A percentile compares a stretch with the other conserved stretches of the same genome.
Evolutionary conservation across 768 basidiomycete species (phyloP).

Genomic region (Boletellus sp.): DNA sequence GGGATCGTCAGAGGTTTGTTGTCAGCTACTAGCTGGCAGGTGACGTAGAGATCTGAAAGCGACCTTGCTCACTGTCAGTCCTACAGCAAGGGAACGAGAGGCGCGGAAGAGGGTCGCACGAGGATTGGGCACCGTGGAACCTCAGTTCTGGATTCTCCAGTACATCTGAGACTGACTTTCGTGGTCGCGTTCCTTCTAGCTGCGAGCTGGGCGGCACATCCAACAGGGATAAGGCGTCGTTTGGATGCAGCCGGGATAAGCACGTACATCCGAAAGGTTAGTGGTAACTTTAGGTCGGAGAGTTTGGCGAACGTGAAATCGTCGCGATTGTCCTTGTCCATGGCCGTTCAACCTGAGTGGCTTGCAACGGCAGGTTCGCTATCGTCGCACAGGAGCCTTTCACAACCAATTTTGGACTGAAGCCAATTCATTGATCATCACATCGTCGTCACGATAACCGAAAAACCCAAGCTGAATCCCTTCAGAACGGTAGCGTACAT

Average conservation of each 20-base stretch:
- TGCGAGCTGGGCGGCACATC: constrained; percentile 55
- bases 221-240: not conserved
- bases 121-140: constrained; percentile 79
- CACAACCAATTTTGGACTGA: not conserved
- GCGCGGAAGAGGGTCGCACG: constrained; percentile 39
- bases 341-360: constrained; percentile 16
- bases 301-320: constrained; percentile 93
- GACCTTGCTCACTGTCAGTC: constrained; percentile 47
- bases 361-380: not conserved
- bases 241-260: not conserved
- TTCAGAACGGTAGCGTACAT: constrained; percentile 16
- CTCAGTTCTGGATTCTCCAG: constrained; percentile 78
- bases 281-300: constrained; percentile 81
- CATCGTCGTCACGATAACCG: not conserved
- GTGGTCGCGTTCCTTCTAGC: constrained; percentile 77
- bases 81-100: constrained; percentile 3
- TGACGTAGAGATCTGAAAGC: constrained; percentile 90
- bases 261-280: constrained; percentile 79
- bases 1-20: constrained; percentile 92
- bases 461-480: not conserved
- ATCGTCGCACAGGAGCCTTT: not conserved
- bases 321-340: constrained; percentile 68
- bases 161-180: constrained; percentile 70
- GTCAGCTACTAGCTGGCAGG: constrained; percentile 87
- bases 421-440: not conserved